Conservation (phyloP, 805 yeast genomes). For the Saturnispora silvae region DNA sequence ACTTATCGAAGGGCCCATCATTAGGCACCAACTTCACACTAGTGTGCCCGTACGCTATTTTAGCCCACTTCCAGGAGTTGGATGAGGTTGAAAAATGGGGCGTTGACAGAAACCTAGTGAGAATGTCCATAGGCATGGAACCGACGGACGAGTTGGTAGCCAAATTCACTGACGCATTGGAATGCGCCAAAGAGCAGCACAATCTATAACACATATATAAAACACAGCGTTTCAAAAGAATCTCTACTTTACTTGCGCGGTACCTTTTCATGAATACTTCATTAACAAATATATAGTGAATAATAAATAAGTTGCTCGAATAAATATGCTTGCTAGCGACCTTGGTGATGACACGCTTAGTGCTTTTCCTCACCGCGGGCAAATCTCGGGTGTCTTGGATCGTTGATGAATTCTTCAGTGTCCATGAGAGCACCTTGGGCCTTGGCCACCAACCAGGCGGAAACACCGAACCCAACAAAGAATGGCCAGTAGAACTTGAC, state of each 20-base stretch:
- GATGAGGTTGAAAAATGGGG: slow-evolving; percentile 77
- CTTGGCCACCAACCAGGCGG: slow-evolving; percentile 63
- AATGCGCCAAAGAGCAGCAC: slow-evolving; percentile 31
- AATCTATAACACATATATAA: too few relatives aligned
- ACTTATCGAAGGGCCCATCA: slow-evolving; percentile 79
- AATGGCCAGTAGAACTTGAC: slow-evolving; percentile 82
- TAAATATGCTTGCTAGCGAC: too few relatives aligned
- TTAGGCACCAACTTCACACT: slow-evolving; percentile 83
- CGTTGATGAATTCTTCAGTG: slow-evolving; percentile 77
- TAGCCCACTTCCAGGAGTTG: slow-evolving; percentile 76
- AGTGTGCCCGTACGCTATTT: slow-evolving; percentile 80
- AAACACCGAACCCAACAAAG: slow-evolving; percentile 62
- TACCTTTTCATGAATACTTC: too few relatives aligned
- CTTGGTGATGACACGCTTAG: too few relatives aligned
- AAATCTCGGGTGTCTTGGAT: slow-evolving; percentile 94
- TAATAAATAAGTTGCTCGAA: too few relatives aligned
- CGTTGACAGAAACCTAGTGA: slow-evolving; percentile 63
- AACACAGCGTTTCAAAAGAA: too few relatives aligned
- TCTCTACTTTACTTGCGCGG: too few relatives aligned
- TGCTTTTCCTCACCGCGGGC: slow-evolving; percentile 28
- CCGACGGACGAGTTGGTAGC: slow-evolving; percentile 46
- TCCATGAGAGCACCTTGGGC: slow-evolving; percentile 58
- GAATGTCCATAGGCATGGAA: slow-evolving; percentile 83
- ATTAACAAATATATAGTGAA: too few relatives aligned
- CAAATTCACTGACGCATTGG: slow-evolving; percentile 43